A percentile compares a stretch with the other conserved stretches of the same genome.
These are phyloP conservation scores for Nannizzia gypsea DNA, from an alignment of 2,329 filamentous ascomycete genomes.

Conservation along the genomic window DNA sequence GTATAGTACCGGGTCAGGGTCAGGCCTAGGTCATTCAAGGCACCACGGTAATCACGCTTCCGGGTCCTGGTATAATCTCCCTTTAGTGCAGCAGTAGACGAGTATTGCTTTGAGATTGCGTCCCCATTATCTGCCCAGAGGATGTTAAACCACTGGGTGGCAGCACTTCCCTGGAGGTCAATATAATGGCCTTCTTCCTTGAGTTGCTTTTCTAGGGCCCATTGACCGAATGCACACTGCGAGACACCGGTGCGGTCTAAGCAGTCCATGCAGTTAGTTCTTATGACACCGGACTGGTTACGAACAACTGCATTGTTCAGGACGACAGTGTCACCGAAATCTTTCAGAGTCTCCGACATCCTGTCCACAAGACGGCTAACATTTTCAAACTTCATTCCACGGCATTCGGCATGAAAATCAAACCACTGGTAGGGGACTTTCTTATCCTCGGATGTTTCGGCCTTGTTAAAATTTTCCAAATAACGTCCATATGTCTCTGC, in stretches of 20 bases:
- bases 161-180: constrained; percentile 61
- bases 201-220: constrained; percentile 69
- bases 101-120: constrained; percentile 89
- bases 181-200: constrained; percentile 64
- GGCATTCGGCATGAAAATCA: constrained; percentile 84
- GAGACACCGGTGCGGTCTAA: constrained; percentile 92
- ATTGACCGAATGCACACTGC: constrained; percentile 78
- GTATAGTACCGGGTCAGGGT: constrained; percentile 64
- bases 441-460: constrained; percentile 40
- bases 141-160: constrained; percentile 86
- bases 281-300: constrained; percentile 62
- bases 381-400: constrained; percentile 97
- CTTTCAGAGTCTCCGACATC: constrained; percentile 55
- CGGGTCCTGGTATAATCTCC: constrained; percentile 89
- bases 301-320: constrained; percentile 32
- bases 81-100: constrained; percentile 88
- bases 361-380: constrained; percentile 66
- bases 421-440: constrained; percentile 81
- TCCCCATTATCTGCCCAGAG: constrained; percentile 98
- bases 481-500: constrained; percentile 65
- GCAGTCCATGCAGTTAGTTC: constrained; percentile 98
- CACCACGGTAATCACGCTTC: constrained; percentile 82
- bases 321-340: constrained; percentile 58
- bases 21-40: constrained; percentile 78
- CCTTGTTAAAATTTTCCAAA: constrained; percentile 54